A percentile compares a stretch with the other conserved stretches of the same genome.
Evolutionary conservation across 345 rosid species (phyloP).

Genomic region (Odontarrhena argentea): DNA sequence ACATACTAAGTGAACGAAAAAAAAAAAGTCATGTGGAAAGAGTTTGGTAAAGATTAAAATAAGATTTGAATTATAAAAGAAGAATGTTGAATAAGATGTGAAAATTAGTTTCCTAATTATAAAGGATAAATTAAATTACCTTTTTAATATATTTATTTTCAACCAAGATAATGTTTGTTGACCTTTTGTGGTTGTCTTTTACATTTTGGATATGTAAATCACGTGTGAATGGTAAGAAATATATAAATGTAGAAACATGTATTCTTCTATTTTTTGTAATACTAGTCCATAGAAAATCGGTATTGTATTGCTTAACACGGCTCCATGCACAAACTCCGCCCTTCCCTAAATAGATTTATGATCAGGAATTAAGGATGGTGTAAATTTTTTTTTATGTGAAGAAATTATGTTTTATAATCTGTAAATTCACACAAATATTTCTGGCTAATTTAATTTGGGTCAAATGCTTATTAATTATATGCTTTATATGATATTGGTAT

Average conservation of each 20-base stretch:
- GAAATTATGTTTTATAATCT: too few species aligned
- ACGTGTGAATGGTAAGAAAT: conserved; percentile 7
- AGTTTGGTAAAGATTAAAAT: too few species aligned
- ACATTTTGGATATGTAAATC: background rate
- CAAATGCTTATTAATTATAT: too few species aligned
- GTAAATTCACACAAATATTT: too few species aligned
- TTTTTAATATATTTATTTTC: background rate
- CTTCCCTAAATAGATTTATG: too few species aligned
- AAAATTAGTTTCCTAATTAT: background rate
- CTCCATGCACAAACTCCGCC: too few species aligned
- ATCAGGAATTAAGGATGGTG: too few species aligned
- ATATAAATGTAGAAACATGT: background rate
- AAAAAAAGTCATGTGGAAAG: background rate
- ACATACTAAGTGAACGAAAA: background rate
- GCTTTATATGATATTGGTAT: too few species aligned
- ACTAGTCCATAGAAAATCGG: too few species aligned
- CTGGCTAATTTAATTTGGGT: too few species aligned
- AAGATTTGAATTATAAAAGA: background rate
- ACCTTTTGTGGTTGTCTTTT: background rate
- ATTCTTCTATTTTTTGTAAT: background rate
- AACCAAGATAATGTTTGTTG: background rate
- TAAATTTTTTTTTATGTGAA: too few species aligned
- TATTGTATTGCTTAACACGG: too few species aligned
- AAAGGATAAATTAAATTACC: background rate
- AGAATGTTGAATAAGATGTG: background rate